phyloP scores from a whole-genome alignment of 768 basidiomycete genomes.

The Tricholoma terreum region DNA sequence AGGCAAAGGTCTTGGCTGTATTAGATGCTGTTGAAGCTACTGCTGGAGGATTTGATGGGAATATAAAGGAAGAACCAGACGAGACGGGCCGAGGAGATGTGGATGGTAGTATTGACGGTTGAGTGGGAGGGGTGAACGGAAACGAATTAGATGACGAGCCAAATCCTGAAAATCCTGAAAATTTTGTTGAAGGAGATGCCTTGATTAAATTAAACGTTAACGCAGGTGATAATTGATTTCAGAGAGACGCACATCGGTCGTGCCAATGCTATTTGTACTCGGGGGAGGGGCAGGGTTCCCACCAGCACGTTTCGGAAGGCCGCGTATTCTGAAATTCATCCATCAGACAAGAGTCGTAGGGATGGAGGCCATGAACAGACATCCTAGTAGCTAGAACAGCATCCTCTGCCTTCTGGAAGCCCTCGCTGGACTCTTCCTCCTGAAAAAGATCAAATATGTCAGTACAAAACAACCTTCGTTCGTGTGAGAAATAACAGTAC shows the following conservation, averaged over 20 bases:
- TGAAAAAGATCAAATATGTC: neutral
- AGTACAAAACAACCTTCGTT: neutral
- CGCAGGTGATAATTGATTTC: neutral
- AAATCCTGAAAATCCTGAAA: slow-evolving; percentile 53
- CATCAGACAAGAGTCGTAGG: neutral
- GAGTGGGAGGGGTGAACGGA: slow-evolving; percentile 13
- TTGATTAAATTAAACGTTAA: slow-evolving; percentile 7
- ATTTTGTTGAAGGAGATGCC: slow-evolving; percentile 39
- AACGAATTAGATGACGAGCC: slow-evolving; percentile 30
- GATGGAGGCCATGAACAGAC: slow-evolving; percentile 38
- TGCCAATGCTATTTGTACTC: slow-evolving; percentile 22
- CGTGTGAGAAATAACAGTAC: slow-evolving; percentile 9
- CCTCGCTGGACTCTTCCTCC: slow-evolving; percentile 41
- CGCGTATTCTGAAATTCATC: slow-evolving; percentile 52
- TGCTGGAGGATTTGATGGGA: neutral
- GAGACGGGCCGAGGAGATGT: slow-evolving; percentile 1
- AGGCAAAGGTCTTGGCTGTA: slow-evolving; percentile 4
- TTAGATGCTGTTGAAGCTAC: slow-evolving; percentile 3
- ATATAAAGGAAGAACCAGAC: neutral
- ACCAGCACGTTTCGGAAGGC: slow-evolving; percentile 51
- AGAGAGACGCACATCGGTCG: slow-evolving; percentile 14
- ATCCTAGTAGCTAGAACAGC: slow-evolving; percentile 49
- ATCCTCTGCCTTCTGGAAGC: slow-evolving; percentile 63
- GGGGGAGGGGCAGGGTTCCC: slow-evolving; percentile 17
- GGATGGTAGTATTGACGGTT: neutral